Evolutionary conservation across 345 rosid genomes (phyloP).

Genomic region (Heritiera littoralis): DNA sequence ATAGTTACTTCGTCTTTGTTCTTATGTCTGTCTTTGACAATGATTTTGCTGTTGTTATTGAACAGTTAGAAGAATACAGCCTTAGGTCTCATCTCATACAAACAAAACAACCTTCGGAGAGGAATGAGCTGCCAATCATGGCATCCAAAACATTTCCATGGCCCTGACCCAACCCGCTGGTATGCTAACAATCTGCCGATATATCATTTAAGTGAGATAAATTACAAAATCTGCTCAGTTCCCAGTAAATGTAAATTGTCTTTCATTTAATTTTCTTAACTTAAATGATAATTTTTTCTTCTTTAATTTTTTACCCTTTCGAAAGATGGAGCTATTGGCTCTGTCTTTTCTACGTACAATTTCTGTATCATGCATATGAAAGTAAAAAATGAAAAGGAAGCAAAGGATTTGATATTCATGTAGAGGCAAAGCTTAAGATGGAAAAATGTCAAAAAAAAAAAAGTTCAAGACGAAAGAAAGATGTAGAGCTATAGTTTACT

Average conservation of each 20-base stretch:
- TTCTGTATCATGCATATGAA: slow-evolving; percentile 29
- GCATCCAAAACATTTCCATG: slow-evolving; percentile 33
- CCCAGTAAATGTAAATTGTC: slow-evolving; percentile 42
- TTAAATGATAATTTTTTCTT: slow-evolving; percentile 27
- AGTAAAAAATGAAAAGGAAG: slow-evolving; percentile 30
- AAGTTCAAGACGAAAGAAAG: neutral
- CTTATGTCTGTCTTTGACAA: neutral
- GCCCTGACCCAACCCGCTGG: slow-evolving; percentile 33
- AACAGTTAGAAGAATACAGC: slow-evolving; percentile 60
- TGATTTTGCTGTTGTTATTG: slow-evolving; percentile 13
- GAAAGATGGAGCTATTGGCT: slow-evolving; percentile 23
- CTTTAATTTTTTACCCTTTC: slow-evolving; percentile 6
- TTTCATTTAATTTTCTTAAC: slow-evolving; percentile 11
- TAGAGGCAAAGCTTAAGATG: slow-evolving; percentile 12
- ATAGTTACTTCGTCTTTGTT: neutral
- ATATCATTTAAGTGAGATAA: slow-evolving; percentile 20
- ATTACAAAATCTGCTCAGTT: slow-evolving; percentile 18
- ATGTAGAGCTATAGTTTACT: neutral
- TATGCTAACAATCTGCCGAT: slow-evolving; percentile 34
- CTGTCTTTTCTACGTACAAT: slow-evolving; percentile 17
- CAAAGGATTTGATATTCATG: slow-evolving; percentile 27
- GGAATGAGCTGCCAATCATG: slow-evolving; percentile 32
- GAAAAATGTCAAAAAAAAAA: neutral
- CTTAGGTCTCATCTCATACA: slow-evolving; percentile 64
- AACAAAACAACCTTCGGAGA: slow-evolving; percentile 50